phyloP scores from a whole-genome alignment of 2,329 filamentous ascomycete species.

The Colletotrichum camelliae region DNA sequence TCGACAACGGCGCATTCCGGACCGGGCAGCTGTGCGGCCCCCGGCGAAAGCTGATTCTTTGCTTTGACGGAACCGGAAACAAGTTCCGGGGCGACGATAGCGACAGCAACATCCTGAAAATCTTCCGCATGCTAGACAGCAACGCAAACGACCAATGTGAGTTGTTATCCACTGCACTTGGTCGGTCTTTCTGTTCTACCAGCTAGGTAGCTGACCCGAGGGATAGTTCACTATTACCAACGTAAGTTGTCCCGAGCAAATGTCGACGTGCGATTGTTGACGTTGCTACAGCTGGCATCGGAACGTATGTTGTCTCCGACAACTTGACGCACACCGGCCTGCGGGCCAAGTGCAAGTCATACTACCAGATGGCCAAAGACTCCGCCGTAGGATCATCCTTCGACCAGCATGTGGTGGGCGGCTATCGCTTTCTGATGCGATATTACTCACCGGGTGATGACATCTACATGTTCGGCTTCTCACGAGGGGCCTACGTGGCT shows the following conservation, averaged over 20 bases:
- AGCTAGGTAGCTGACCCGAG: background rate
- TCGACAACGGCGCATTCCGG: background rate
- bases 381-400: conserved; percentile 82
- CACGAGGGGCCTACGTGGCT: conserved; percentile 74
- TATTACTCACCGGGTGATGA: conserved; percentile 70
- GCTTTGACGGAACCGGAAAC: conserved; percentile 69
- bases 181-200: background rate
- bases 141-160: conserved; percentile 64
- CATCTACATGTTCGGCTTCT: conserved; percentile 79
- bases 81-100: conserved; percentile 68
- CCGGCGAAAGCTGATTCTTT: conserved; percentile 58
- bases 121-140: conserved; percentile 73
- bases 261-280: background rate
- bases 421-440: conserved; percentile 80
- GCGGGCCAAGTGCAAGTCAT: conserved; percentile 64
- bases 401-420: conserved; percentile 82
- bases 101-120: conserved; percentile 72
- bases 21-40: background rate
- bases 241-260: conserved; percentile 44
- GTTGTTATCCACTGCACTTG: conserved; percentile 14
- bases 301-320: conserved; percentile 71
- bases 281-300: conserved; percentile 63
- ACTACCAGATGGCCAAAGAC: conserved; percentile 77
- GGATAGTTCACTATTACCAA: conserved; percentile 63
- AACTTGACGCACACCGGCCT: conserved; percentile 63